A percentile compares a stretch with the other conserved stretches of the same genome.
phyloP scores from a whole-genome alignment of 306 rosid genomes.

The Dalbergia cultrata region DNA sequence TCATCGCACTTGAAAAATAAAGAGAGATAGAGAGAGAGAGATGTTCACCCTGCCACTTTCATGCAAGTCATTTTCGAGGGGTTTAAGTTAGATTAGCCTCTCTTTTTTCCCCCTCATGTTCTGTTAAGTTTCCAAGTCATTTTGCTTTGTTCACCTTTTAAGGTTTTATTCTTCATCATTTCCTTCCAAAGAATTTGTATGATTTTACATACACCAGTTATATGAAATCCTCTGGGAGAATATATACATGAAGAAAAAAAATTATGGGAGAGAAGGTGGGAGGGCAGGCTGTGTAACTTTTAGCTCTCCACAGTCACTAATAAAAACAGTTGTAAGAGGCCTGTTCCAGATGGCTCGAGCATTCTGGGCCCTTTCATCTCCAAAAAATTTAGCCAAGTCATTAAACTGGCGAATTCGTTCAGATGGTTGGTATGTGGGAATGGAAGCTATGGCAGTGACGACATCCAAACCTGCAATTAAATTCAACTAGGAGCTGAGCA shows the following conservation, averaged over 20 bases:
- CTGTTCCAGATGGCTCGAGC: conserved; percentile 86
- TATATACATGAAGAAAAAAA: conserved; percentile 32
- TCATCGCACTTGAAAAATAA: too few relatives aligned
- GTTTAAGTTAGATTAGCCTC: too few relatives aligned
- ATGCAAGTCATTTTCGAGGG: too few relatives aligned
- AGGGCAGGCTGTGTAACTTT: conserved; percentile 90
- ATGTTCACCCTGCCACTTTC: too few relatives aligned
- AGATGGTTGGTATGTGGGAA: conserved; percentile 81
- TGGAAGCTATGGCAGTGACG: conserved; percentile 79
- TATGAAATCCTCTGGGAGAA: conserved; percentile 36
- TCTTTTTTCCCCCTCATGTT: too few relatives aligned
- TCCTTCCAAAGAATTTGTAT: conserved; percentile 40
- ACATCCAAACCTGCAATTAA: conserved; percentile 79
- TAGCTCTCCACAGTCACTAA: conserved; percentile 89
- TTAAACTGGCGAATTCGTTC: conserved; percentile 90
- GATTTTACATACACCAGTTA: conserved; percentile 48
- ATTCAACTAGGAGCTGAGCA: conserved; percentile 48
- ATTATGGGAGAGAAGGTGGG: conserved; percentile 80
- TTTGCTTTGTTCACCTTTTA: background rate
- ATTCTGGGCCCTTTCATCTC: conserved; percentile 90
- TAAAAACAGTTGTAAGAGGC: conserved; percentile 81
- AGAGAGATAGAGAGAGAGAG: too few relatives aligned
- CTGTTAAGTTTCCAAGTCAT: background rate
- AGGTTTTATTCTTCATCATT: conserved; percentile 17
- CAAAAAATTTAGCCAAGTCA: conserved; percentile 81